These are phyloP conservation scores for Ceratobasidium sp. DNA, from an alignment of 1,284 basidiomycete species.

Conservation along the genomic window DNA sequence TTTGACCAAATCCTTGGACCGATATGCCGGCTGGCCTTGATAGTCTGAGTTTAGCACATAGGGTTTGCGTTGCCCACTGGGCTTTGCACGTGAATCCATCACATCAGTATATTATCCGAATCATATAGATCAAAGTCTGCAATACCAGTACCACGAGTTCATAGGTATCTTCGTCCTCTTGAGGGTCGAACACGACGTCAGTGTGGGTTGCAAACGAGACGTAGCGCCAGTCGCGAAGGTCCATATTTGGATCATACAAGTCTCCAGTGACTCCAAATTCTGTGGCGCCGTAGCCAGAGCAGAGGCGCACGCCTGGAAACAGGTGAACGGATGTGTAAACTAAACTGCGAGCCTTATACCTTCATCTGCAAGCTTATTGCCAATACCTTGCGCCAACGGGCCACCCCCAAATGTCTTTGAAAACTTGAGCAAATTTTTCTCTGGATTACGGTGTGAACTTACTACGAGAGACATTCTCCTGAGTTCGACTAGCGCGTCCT, in stretches of 20 bases:
- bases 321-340: background rate
- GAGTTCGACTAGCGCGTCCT: constrained; percentile 37
- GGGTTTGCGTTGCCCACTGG: constrained; percentile 9
- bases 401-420: constrained; percentile 41
- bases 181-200: background rate
- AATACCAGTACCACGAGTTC: constrained; percentile 41
- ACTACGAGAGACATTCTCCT: constrained; percentile 43
- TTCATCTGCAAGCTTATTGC: constrained; percentile 12
- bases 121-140: too few relatives aligned
- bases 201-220: constrained; percentile 17
- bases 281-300: background rate
- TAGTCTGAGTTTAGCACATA: constrained; percentile 29
- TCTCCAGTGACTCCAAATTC: background rate
- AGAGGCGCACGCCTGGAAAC: constrained; percentile 5
- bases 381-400: background rate
- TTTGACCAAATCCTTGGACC: constrained; percentile 43
- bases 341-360: background rate
- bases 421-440: background rate
- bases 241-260: background rate
- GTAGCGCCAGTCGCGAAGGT: constrained; percentile 38
- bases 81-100: background rate
- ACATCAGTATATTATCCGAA: background rate
- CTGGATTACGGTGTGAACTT: background rate
- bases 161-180: constrained; percentile 14
- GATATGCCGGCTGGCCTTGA: constrained; percentile 39